phyloP scores from a whole-genome alignment of 129 eudicot genomes.

The Escallonia herrerae region DNA sequence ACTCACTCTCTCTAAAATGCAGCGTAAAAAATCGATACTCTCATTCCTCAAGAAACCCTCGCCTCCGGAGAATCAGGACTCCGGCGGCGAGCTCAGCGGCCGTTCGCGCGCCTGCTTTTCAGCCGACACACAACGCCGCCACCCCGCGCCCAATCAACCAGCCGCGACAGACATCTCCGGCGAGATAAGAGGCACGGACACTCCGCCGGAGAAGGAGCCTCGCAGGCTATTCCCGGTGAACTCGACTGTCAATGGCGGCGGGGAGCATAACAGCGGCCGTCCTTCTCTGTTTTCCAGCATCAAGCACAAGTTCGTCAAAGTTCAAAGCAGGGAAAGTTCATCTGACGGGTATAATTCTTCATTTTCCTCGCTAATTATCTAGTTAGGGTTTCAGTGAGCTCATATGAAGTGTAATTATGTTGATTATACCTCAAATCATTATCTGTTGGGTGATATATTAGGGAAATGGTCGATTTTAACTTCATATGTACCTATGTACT shows the following conservation, averaged over 20 bases:
- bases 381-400: background rate
- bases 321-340: constrained; percentile 11
- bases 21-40: constrained; percentile 69
- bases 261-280: constrained; percentile 1
- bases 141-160: constrained; percentile 15
- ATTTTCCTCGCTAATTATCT: background rate
- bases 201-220: constrained; percentile 90
- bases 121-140: constrained; percentile 7
- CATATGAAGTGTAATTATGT: background rate
- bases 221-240: constrained; percentile 32
- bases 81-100: constrained; percentile 16
- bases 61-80: constrained; percentile 39
- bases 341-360: background rate
- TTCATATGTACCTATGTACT: too few species aligned
- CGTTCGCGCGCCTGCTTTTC: constrained; percentile 3
- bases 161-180: constrained; percentile 7
- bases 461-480: too few species aligned
- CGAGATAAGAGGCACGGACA: constrained; percentile 61
- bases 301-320: constrained; percentile 65
- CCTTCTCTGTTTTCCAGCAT: constrained; percentile 54
- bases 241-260: constrained; percentile 16
- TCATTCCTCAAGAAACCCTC: constrained; percentile 56
- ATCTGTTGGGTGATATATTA: too few species aligned
- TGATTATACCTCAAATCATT: too few species aligned
- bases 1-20: constrained; percentile 45